Percentiles rank a stretch among this genome's conserved stretches.
These are phyloP conservation scores for Fusarium brevicatenulatum DNA, from an alignment of 2,329 filamentous ascomycete species.

Conservation along the genomic window DNA sequence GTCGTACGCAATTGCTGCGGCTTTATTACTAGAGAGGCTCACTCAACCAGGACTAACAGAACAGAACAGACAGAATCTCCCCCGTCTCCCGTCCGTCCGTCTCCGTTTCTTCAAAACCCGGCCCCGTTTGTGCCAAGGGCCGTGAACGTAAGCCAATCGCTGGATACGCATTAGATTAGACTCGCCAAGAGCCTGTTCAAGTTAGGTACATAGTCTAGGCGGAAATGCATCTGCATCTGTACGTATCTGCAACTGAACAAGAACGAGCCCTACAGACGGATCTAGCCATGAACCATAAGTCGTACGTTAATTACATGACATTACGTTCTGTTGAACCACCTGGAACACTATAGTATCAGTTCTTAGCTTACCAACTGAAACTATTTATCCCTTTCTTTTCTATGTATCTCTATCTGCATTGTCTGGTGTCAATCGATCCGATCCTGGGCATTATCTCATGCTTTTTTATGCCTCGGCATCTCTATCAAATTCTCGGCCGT, in stretches of 20 bases:
- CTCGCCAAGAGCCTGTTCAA: neutral
- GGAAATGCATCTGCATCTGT: neutral
- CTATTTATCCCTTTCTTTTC: neutral
- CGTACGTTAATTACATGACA: neutral
- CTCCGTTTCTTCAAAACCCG: neutral
- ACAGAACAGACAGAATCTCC: neutral
- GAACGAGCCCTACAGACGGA: neutral
- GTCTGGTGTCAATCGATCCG: neutral
- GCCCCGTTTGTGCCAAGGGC: neutral
- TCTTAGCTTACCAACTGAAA: too few relatives aligned
- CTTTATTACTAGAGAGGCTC: neutral
- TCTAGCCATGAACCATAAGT: neutral
- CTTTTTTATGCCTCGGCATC: neutral
- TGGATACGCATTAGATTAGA: neutral
- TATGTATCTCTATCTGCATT: too few relatives aligned
- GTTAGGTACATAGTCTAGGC: neutral
- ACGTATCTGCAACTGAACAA: neutral
- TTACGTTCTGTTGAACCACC: neutral
- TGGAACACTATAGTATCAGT: neutral
- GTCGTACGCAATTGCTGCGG: neutral
- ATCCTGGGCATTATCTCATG: neutral
- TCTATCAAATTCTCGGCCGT: neutral
- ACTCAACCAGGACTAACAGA: neutral
- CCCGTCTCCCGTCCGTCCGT: neutral
- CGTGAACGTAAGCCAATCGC: constrained; percentile 6